Conservation (phyloP, 2,329 filamentous ascomycete genomes). For the Stylonectria norvegica region DNA sequence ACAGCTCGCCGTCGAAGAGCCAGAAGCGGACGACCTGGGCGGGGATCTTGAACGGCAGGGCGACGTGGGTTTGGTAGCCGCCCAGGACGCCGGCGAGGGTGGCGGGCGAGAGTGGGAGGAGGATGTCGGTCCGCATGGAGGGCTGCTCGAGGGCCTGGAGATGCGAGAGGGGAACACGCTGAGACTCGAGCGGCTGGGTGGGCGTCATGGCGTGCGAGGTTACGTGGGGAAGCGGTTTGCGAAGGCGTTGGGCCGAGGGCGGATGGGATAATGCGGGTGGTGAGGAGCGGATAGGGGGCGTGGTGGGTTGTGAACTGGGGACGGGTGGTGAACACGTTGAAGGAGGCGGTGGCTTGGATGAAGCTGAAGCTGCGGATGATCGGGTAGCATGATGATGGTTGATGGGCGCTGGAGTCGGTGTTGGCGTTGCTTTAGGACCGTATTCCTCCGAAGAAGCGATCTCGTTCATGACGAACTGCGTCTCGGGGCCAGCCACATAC, state of each 20-base stretch:
- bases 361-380: constrained; percentile 1
- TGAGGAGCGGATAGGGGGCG: constrained; percentile 13
- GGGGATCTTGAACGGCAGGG: constrained; percentile 54
- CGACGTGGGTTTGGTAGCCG: constrained; percentile 52
- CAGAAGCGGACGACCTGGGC: constrained; percentile 56
- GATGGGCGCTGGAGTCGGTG: constrained; percentile 6
- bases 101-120: constrained; percentile 48
- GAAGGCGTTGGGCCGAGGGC: constrained; percentile 14
- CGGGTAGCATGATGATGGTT: no score
- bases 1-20: constrained; percentile 53
- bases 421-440: constrained; percentile 7
- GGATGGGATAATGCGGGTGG: constrained; percentile 5
- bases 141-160: constrained; percentile 48
- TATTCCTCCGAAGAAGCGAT: constrained; percentile 28
- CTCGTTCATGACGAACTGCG: constrained; percentile 34
- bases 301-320: constrained; percentile 17
- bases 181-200: constrained; percentile 37
- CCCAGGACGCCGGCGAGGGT: constrained; percentile 48
- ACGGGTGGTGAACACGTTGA: constrained; percentile 11
- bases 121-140: constrained; percentile 50
- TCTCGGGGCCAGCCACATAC: constrained; percentile 31
- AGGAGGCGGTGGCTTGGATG: constrained; percentile 9
- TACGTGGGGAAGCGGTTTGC: constrained; percentile 28
- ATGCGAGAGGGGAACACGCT: constrained; percentile 49
- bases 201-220: constrained; percentile 17